Conservation (phyloP, 306 rosid genomes). For the Quercus wislizeni region DNA sequence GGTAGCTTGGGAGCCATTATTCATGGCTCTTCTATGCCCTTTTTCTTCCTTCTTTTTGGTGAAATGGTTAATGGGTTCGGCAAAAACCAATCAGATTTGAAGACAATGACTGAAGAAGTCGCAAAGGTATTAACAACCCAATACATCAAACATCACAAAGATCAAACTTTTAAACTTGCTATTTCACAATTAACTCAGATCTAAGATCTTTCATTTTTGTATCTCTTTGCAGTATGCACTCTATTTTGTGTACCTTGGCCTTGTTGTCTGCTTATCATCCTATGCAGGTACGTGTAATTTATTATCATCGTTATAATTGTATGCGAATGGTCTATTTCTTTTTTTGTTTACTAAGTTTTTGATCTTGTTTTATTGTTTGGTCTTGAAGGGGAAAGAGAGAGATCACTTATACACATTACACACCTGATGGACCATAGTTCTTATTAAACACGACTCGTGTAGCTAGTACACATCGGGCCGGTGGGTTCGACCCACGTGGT, state of each 20-base stretch:
- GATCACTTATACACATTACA: slow-evolving; percentile 8
- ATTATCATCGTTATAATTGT: not conserved
- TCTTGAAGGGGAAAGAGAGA: slow-evolving; percentile 20
- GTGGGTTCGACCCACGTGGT: slow-evolving; percentile 41
- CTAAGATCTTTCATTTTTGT: slow-evolving; percentile 34
- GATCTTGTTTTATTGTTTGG: not conserved
- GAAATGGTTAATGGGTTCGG: slow-evolving; percentile 98
- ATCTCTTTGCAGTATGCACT: slow-evolving; percentile 78
- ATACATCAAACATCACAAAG: not conserved
- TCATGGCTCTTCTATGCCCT: slow-evolving; percentile 98
- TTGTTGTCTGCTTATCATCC: slow-evolving; percentile 84
- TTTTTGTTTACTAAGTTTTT: too few relatives aligned
- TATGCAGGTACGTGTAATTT: slow-evolving; percentile 67
- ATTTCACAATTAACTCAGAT: slow-evolving; percentile 34
- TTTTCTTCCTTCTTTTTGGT: slow-evolving; percentile 91
- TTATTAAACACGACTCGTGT: slow-evolving; percentile 15
- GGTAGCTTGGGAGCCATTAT: slow-evolving; percentile 89
- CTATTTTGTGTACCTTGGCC: slow-evolving; percentile 89
- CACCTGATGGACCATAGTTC: slow-evolving; percentile 32
- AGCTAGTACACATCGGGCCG: slow-evolving; percentile 29
- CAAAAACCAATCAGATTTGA: slow-evolving; percentile 77
- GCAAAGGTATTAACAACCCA: slow-evolving; percentile 50
- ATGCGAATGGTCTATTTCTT: too few relatives aligned
- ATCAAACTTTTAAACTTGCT: not conserved
- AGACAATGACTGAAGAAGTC: slow-evolving; percentile 90